phyloP scores from a whole-genome alignment of 495 filamentous ascomycete genomes.

The Aspergillus conjunctus region DNA sequence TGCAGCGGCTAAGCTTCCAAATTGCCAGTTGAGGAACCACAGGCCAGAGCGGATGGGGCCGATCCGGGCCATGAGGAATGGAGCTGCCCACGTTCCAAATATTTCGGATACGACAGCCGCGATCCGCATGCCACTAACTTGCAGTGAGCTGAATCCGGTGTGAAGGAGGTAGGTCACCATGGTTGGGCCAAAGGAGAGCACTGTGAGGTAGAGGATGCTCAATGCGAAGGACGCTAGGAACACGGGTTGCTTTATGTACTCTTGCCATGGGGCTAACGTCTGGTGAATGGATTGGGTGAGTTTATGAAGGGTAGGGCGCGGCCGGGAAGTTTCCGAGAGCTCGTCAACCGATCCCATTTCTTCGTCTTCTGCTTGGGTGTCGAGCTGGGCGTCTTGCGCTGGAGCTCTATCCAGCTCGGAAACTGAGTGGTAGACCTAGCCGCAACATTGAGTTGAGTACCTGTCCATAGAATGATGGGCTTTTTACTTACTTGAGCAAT shows the following conservation, averaged over 20 bases:
- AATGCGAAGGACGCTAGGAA: conserved; percentile 58
- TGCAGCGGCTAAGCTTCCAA: conserved; percentile 48
- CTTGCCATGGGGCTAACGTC: conserved; percentile 33
- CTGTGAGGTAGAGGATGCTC: conserved; percentile 60
- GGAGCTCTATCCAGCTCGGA: conserved; percentile 36
- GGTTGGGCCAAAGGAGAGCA: conserved; percentile 58
- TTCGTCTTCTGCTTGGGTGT: conserved; percentile 6
- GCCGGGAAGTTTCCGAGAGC: neutral
- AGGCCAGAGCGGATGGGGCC: conserved; percentile 60
- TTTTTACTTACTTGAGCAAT: conserved; percentile 49
- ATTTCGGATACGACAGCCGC: conserved; percentile 56
- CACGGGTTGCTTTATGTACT: conserved; percentile 44
- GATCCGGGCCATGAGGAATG: conserved; percentile 53
- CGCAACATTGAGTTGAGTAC: neutral
- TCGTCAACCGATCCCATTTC: neutral
- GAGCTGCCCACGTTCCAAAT: conserved; percentile 51
- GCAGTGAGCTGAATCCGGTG: conserved; percentile 53
- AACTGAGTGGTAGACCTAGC: conserved; percentile 43
- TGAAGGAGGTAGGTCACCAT: conserved; percentile 64
- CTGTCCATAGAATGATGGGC: neutral
- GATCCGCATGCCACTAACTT: conserved; percentile 55
- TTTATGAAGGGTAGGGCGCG: neutral
- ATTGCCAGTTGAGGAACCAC: conserved; percentile 68
- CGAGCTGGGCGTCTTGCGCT: neutral
- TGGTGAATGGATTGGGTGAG: conserved; percentile 18